A percentile compares a stretch with the other conserved stretches of the same genome.
Evolutionary conservation across 2,329 filamentous ascomycete genomes (phyloP).

Genomic region (Trichophyton simii): DNA sequence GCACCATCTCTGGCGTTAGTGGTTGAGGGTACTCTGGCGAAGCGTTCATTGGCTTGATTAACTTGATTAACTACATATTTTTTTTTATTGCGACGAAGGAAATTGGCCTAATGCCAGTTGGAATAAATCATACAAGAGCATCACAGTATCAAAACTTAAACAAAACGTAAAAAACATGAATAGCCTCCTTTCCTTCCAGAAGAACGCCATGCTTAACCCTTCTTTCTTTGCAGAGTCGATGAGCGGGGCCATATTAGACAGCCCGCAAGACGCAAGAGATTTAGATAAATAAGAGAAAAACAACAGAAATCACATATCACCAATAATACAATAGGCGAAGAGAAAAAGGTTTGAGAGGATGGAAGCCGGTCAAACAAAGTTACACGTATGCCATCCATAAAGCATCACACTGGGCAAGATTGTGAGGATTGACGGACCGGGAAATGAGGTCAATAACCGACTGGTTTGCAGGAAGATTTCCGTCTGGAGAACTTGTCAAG

Average conservation of each 20-base stretch:
- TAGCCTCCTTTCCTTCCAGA: conserved; percentile 2
- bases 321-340: neutral
- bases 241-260: neutral
- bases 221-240: neutral
- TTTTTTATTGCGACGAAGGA: neutral
- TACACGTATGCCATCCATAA: conserved; percentile 90
- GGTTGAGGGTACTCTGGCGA: neutral
- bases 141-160: neutral
- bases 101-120: neutral
- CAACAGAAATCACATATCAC: neutral
- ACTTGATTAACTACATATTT: neutral
- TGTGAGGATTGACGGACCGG: conserved; percentile 84
- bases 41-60: neutral
- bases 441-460: conserved; percentile 90
- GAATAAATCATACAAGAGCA: neutral
- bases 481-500: conserved; percentile 63
- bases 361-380: neutral
- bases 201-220: conserved; percentile 1
- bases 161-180: neutral
- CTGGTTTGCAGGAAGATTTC: conserved; percentile 82
- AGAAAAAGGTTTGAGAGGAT: conserved; percentile 27
- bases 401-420: conserved; percentile 75
- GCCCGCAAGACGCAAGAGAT: conserved; percentile 5
- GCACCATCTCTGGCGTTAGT: neutral
- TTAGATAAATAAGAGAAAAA: conserved; percentile 4